Percentiles rank a stretch among this genome's conserved stretches.
phyloP scores from a whole-genome alignment of 2,329 filamentous ascomycete genomes.

The Laburnicola sp. region DNA sequence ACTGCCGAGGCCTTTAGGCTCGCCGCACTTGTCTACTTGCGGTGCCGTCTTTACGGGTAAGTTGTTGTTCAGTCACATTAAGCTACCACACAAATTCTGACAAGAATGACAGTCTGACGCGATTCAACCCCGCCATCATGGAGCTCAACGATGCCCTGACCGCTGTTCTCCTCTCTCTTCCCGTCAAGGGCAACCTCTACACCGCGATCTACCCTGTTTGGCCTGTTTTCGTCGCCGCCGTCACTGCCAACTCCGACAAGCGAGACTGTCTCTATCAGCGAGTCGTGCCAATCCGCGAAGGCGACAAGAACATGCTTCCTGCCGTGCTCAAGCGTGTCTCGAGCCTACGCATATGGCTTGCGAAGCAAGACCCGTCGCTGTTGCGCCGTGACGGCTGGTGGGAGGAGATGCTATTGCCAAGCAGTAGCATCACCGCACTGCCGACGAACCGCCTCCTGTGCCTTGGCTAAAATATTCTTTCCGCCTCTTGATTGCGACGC shows the following conservation, averaged over 20 bases:
- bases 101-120: slow-evolving; percentile 29
- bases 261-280: slow-evolving; percentile 37
- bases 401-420: slow-evolving; percentile 39
- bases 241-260: slow-evolving; percentile 37
- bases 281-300: slow-evolving; percentile 37
- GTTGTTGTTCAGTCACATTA: background rate
- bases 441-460: slow-evolving; percentile 21
- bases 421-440: slow-evolving; percentile 28
- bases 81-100: background rate
- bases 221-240: slow-evolving; percentile 39
- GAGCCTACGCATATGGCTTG: slow-evolving; percentile 36
- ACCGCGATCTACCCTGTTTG: slow-evolving; percentile 40
- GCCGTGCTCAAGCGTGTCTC: slow-evolving; percentile 37
- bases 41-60: slow-evolving; percentile 38
- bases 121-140: slow-evolving; percentile 35
- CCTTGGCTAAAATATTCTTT: slow-evolving; percentile 16
- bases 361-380: slow-evolving; percentile 28
- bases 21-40: slow-evolving; percentile 37
- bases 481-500: background rate
- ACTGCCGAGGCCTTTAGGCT: slow-evolving; percentile 38
- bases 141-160: slow-evolving; percentile 33
- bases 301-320: slow-evolving; percentile 38
- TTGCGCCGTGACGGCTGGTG: slow-evolving; percentile 35
- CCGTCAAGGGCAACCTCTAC: slow-evolving; percentile 38
- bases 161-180: slow-evolving; percentile 29